phyloP scores from a whole-genome alignment of 306 rosid genomes.

The Senna tora region DNA sequence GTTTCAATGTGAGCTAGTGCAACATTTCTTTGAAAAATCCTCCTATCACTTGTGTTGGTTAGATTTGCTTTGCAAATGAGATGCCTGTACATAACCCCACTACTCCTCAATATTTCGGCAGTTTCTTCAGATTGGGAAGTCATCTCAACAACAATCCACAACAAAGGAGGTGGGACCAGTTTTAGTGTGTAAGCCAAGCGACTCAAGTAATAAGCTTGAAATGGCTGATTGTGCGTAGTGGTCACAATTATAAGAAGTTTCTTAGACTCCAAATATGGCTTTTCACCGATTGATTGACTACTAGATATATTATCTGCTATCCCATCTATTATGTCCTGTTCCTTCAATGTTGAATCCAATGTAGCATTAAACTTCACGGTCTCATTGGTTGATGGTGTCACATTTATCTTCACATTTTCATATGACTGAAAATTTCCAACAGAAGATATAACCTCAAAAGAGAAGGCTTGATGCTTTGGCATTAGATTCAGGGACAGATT shows the following conservation, averaged over 20 bases:
- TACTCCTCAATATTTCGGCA: conserved; percentile 66
- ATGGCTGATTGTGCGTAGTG: conserved; percentile 55
- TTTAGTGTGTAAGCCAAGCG: conserved; percentile 72
- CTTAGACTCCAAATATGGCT: conserved; percentile 48
- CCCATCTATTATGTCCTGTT: conserved; percentile 33
- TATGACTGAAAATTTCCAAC: conserved; percentile 48
- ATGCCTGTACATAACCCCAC: conserved; percentile 84
- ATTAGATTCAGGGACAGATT: conserved; percentile 54
- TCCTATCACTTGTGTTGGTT: conserved; percentile 55
- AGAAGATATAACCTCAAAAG: conserved; percentile 59
- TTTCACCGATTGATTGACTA: conserved; percentile 35
- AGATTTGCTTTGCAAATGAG: conserved; percentile 68
- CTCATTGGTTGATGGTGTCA: conserved; percentile 30
- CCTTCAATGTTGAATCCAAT: conserved; percentile 42
- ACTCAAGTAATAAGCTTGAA: conserved; percentile 75
- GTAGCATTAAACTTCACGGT: conserved; percentile 42
- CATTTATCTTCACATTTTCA: conserved; percentile 44
- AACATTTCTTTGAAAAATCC: conserved; percentile 68
- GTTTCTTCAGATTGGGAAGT: conserved; percentile 83
- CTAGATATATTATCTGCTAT: conserved; percentile 31
- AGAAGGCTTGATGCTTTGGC: conserved; percentile 67
- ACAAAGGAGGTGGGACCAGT: conserved; percentile 62
- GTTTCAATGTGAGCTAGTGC: conserved; percentile 84
- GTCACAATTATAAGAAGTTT: conserved; percentile 88
- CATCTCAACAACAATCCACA: conserved; percentile 93